phyloP scores from a whole-genome alignment of 2,329 filamentous ascomycete species.

The Venturiaceae sp. region DNA sequence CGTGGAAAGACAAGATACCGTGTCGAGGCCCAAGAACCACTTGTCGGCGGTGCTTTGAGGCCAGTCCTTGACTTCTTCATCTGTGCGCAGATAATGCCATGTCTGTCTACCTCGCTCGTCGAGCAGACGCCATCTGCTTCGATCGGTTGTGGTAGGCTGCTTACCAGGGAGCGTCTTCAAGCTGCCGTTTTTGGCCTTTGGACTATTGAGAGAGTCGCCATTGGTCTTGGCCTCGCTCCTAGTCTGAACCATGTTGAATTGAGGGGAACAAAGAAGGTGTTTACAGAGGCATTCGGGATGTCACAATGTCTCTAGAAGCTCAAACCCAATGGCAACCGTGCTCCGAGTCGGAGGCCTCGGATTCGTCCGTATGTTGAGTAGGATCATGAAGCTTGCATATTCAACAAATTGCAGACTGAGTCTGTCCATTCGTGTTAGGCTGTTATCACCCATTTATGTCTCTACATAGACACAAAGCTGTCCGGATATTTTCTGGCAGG shows the following conservation, averaged over 20 bases:
- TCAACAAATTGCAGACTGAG: not conserved
- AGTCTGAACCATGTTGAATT: not conserved
- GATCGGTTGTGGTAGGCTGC: conserved; percentile 50
- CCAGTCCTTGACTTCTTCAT: conserved; percentile 65
- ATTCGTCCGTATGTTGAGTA: not conserved
- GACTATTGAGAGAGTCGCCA: not conserved
- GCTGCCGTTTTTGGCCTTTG: not conserved
- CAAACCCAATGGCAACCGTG: not conserved
- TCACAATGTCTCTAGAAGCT: too few relatives aligned
- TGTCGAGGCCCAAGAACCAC: conserved; percentile 71
- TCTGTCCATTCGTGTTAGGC: too few relatives aligned
- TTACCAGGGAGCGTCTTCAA: conserved; percentile 21
- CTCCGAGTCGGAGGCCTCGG: not conserved
- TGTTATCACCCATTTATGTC: too few relatives aligned
- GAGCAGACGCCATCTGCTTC: conserved; percentile 70
- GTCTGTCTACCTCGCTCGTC: conserved; percentile 80
- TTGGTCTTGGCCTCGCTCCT: not conserved
- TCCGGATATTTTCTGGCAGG: too few relatives aligned
- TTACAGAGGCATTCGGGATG: not conserved
- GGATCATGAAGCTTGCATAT: not conserved
- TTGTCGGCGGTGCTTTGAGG: conserved; percentile 85
- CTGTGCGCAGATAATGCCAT: conserved; percentile 79
- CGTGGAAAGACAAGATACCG: conserved; percentile 53
- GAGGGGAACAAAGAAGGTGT: not conserved
- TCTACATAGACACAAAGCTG: too few relatives aligned